These are phyloP conservation scores for Helicostylum pulchrum DNA, from an alignment of 192 early-diverging fungal genomes.

Conservation along the genomic window DNA sequence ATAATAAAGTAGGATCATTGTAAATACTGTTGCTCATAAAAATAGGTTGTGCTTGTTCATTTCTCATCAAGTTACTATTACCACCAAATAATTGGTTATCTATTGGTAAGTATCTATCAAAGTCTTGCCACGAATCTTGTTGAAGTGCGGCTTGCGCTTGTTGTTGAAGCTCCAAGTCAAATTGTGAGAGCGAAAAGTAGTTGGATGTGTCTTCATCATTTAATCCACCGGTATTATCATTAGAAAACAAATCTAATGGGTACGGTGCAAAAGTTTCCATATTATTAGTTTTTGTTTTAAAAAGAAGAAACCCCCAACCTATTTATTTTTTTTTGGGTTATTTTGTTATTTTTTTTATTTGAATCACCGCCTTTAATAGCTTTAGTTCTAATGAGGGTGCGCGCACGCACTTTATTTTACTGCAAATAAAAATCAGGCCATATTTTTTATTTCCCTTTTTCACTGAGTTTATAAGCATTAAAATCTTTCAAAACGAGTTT, in stretches of 20 bases:
- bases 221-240: not conserved
- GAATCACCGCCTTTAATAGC: not conserved
- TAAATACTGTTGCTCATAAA: not conserved
- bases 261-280: conserved; percentile 21
- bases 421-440: conserved; percentile 1
- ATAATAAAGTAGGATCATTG: not conserved
- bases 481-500: no score
- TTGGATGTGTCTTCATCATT: not conserved
- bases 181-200: conserved; percentile 20
- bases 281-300: not conserved
- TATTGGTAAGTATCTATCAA: conserved; percentile 15
- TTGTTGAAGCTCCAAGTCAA: conserved; percentile 14
- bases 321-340: not conserved
- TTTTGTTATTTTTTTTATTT: not conserved
- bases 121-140: conserved; percentile 19
- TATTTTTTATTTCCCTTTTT: no score
- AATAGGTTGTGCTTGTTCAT: conserved; percentile 11
- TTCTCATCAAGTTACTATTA: not conserved
- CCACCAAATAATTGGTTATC: conserved; percentile 8
- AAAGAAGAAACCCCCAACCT: conserved; percentile 6
- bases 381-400: no score
- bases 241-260: conserved; percentile 20
- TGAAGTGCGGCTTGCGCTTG: conserved; percentile 19
- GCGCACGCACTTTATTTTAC: not conserved
- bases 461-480: no score